phyloP scores from a whole-genome alignment of 2,329 filamentous ascomycete species.

The Graphilbum ipis-grandicollis region DNA sequence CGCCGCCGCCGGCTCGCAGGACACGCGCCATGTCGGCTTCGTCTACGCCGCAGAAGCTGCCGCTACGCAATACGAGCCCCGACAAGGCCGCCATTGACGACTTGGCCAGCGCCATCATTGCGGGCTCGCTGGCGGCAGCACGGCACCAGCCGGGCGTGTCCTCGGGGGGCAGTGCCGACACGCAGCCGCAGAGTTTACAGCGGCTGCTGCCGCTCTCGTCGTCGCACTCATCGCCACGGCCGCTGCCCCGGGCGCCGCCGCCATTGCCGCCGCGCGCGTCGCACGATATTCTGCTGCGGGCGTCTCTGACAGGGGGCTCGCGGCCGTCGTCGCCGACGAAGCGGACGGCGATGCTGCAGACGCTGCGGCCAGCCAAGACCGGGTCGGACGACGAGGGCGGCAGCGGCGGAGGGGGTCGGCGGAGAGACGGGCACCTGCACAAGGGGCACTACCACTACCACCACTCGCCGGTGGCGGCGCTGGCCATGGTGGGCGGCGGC shows the following conservation, averaged over 20 bases:
- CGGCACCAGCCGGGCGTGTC: constrained; percentile 29
- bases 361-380: constrained; percentile 39
- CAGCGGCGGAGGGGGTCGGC: constrained; percentile 8
- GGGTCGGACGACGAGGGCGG: constrained; percentile 34
- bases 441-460: constrained; percentile 13
- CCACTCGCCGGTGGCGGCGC: constrained; percentile 21
- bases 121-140: constrained; percentile 52
- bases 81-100: constrained; percentile 37
- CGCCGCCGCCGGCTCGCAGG: too few species aligned
- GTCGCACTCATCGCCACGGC: neutral
- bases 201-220: constrained; percentile 6
- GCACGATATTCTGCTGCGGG: neutral
- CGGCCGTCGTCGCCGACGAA: neutral
- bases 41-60: neutral
- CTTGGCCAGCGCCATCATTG: constrained; percentile 58
- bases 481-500: constrained; percentile 22
- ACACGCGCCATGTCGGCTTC: too few species aligned
- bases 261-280: neutral
- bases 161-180: too few species aligned
- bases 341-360: constrained; percentile 36
- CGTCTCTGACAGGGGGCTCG: neutral
- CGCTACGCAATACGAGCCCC: constrained; percentile 1
- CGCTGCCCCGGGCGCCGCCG: neutral
- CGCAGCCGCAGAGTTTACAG: too few species aligned
- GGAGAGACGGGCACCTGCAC: neutral